A percentile compares a stretch with the other conserved stretches of the same genome.
Conservation (phyloP, 108 stramenopile species). For the Ochromonas danica region DNA sequence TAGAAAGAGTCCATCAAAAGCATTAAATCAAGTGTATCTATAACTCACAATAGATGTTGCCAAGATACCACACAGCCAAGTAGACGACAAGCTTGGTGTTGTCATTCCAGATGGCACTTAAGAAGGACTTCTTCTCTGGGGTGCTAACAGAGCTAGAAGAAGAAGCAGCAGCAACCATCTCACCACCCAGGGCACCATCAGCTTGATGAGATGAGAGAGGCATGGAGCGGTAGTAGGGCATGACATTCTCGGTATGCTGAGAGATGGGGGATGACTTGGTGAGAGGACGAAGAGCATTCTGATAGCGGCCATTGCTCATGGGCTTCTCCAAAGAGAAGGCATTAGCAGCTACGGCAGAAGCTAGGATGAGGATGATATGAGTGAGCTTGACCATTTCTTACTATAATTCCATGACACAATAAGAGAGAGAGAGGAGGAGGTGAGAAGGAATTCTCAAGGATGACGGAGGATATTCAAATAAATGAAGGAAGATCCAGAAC, state of each 20-base stretch:
- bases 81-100: constrained; percentile 67
- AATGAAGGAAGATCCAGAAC: too few species aligned
- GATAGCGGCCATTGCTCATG: neutral
- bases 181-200: too few species aligned
- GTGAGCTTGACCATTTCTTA: constrained; percentile 2
- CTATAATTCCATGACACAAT: too few species aligned
- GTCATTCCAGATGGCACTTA: constrained; percentile 11
- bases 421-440: too few species aligned
- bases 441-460: too few species aligned
- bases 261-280: neutral
- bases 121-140: neutral
- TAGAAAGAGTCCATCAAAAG: neutral
- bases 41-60: constrained; percentile 78
- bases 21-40: neutral
- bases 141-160: neutral
- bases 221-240: neutral
- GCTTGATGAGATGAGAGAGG: neutral
- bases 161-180: neutral
- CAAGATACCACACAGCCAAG: constrained; percentile 96
- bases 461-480: too few species aligned
- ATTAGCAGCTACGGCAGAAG: constrained; percentile 3
- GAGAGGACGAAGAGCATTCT: neutral
- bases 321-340: neutral
- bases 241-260: neutral
- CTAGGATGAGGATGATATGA: neutral